Conservation (phyloP, 179 eudicot genomes). For the Nepenthes alata region DNA sequence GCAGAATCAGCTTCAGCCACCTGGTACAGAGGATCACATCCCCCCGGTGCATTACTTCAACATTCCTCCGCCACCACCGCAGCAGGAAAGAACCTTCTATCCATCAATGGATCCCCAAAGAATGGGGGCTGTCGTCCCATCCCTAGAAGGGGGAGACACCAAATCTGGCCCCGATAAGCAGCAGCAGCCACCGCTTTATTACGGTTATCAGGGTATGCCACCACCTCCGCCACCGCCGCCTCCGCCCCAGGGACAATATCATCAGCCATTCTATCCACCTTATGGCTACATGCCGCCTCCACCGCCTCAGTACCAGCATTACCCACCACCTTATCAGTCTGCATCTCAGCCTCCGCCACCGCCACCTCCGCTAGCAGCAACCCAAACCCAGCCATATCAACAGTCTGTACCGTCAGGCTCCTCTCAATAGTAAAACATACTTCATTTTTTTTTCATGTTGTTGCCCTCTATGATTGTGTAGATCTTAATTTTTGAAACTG, state of each 20-base stretch:
- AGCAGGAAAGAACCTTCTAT: conserved; percentile 56
- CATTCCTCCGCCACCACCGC: conserved; percentile 63
- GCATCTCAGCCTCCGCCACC: conserved; percentile 13
- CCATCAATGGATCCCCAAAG: conserved; percentile 99
- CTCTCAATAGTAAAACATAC: conserved; percentile 6
- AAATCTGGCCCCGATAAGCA: conserved; percentile 34
- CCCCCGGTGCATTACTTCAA: conserved; percentile 64
- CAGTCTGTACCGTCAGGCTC: conserved; percentile 9
- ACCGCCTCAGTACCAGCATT: conserved; percentile 47
- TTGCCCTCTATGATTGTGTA: too few relatives aligned
- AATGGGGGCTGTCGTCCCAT: conserved; percentile 73
- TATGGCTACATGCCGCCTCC: conserved; percentile 66
- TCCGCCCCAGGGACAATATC: conserved; percentile 50
- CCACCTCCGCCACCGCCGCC: conserved; percentile 13
- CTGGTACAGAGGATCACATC: conserved; percentile 50
- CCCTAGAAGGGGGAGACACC: conserved; percentile 61
- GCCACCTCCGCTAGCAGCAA: conserved; percentile 17
- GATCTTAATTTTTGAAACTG: too few relatives aligned
- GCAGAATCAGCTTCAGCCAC: conserved; percentile 59
- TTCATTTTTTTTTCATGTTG: too few relatives aligned
- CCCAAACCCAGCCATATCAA: conserved; percentile 14
- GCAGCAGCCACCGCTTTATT: conserved; percentile 15
- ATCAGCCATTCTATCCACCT: conserved; percentile 58
- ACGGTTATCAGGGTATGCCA: conserved; percentile 38
- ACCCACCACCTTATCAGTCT: conserved; percentile 29